Base-by-base conservation (phyloP, 2,329 filamentous ascomycete genomes). In the Phaeosphaeria sp. region DNA sequence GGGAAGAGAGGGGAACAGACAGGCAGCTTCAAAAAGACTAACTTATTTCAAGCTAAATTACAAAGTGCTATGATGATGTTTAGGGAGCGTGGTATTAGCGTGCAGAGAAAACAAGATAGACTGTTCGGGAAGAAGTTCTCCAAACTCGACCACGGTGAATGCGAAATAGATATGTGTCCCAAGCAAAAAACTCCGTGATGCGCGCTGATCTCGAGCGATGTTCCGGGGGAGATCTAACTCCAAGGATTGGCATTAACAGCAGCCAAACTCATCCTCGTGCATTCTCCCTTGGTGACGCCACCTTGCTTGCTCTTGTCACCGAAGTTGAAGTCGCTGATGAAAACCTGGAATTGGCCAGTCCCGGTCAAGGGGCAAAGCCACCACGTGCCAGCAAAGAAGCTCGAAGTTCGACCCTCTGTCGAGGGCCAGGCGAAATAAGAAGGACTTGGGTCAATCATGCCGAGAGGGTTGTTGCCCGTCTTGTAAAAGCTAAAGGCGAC, bases 391-490 rank as follows among this genome's bases (percentile, higher is more conserved):
- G 54, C 55, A 39, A 59, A 46, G 51, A 58, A 55, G 51, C 25
- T 49, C 25, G 45, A 21, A 13, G 53, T 48, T 33, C 60, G 58
- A 2, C 65, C 68, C 25, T 57, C 46, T 8, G 70, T 71, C 42
- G 59, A 65, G 15, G 69, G 71, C 68, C 71, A 75, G 58, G 66
- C 65, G 39, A 73, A 60, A 53, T 63, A 66, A 20, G 69, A 65
- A 18, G 71, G 64, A 39, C 63, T 70, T 33, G 65, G 64, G 40
- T 61, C 60, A 13, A 70, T 53, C 4, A 53, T 22, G 6, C 61
- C 57, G n/a, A 68, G 61, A 22, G 69, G 70, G 49, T 72, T 73
- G 62, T 66, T 66, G 27, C 70, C 67, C 8, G 63, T 68, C 53
- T 71, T 64, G 58, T 62, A 71, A 56, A 68, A 72, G 49, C 61